These are phyloP conservation scores for cucumber (Cucumis sativus) DNA, from an alignment of 306 rosid species.

Conservation along the genomic window Cucumber_9930_V3 NC_026655.2:124501-125000, in stretches of 20 bases:
- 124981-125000: slow-evolving; percentile 75
- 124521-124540: slow-evolving; percentile 69
- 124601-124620: too few relatives aligned
- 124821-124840: slow-evolving; percentile 83
- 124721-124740: slow-evolving; percentile 57
- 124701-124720: slow-evolving; percentile 53
- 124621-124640: too few relatives aligned
- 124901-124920: slow-evolving; percentile 88
- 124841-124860: slow-evolving; percentile 73
- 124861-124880: slow-evolving; percentile 55
- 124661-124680: too few relatives aligned
- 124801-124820: slow-evolving; percentile 73
- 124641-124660: too few relatives aligned
- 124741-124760: slow-evolving; percentile 63
- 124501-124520: slow-evolving; percentile 58
- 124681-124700: slow-evolving; percentile 58
- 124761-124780: slow-evolving; percentile 77
- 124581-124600: too few relatives aligned
- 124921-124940: slow-evolving; percentile 61
- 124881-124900: slow-evolving; percentile 61
- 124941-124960: slow-evolving; percentile 84
- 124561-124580: too few relatives aligned
- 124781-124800: slow-evolving; percentile 72
- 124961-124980: slow-evolving; percentile 90
- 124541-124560: slow-evolving; percentile 93